Conservation (phyloP, 2,329 filamentous ascomycete genomes). For the Exophiala sideris region DNA sequence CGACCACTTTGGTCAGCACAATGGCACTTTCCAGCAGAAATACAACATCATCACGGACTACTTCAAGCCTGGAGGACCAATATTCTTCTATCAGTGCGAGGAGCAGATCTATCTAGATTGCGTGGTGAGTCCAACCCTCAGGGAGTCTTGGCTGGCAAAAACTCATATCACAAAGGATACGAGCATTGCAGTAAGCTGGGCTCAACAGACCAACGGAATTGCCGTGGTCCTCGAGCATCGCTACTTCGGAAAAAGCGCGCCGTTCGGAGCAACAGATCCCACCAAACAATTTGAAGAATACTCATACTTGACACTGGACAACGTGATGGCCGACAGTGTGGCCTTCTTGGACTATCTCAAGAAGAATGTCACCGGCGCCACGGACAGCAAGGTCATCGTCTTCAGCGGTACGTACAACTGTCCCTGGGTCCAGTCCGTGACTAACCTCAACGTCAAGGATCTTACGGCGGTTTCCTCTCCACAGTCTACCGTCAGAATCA, state of each 20-base stretch:
- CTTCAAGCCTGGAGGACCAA: constrained; percentile 6
- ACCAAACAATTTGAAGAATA: background rate
- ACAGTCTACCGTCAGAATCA: constrained; percentile 4
- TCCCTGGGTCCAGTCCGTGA: background rate
- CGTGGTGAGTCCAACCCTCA: background rate
- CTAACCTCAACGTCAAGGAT: background rate
- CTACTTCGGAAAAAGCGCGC: constrained; percentile 6
- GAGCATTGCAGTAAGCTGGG: constrained; percentile 1
- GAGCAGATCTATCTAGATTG: background rate
- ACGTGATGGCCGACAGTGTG: constrained; percentile 3
- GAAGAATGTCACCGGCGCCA: constrained; percentile 1
- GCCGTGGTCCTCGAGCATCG: constrained; percentile 6
- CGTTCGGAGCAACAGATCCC: constrained; percentile 3
- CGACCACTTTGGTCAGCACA: constrained; percentile 17
- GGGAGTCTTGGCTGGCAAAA: no score
- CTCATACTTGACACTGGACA: constrained; percentile 1
- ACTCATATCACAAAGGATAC: background rate
- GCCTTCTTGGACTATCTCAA: constrained; percentile 4
- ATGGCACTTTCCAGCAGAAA: constrained; percentile 2
- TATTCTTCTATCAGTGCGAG: background rate
- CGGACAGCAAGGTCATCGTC: constrained; percentile 8
- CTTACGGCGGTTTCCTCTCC: constrained; percentile 6
- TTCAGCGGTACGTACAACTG: background rate
- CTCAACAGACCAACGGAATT: background rate
- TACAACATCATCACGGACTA: constrained; percentile 3